Conservation (phyloP, 805 yeast genomes). For the Monosporozyma yasuniensis region DNA sequence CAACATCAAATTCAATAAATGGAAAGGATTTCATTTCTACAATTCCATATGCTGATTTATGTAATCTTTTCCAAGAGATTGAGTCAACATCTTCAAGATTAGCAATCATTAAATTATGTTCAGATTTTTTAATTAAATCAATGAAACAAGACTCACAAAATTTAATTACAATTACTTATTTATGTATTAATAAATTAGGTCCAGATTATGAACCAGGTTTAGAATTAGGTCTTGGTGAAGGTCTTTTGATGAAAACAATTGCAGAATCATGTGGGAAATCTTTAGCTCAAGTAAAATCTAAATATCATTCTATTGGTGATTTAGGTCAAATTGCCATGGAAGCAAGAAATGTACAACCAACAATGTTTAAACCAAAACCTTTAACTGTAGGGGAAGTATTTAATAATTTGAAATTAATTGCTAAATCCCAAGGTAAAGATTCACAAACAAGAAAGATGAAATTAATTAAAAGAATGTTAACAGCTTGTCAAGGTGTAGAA, state of each 20-base stretch:
- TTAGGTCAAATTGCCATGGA: slow-evolving; percentile 80
- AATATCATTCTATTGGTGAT: slow-evolving; percentile 77
- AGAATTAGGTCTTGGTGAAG: slow-evolving; percentile 90
- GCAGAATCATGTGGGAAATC: slow-evolving; percentile 86
- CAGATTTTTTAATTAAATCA: slow-evolving; percentile 62
- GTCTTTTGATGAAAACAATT: slow-evolving; percentile 76
- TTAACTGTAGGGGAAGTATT: slow-evolving; percentile 69
- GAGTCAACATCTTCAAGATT: slow-evolving; percentile 78
- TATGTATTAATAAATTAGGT: slow-evolving; percentile 81
- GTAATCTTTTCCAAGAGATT: slow-evolving; percentile 63
- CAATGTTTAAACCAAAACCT: slow-evolving; percentile 88
- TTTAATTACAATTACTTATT: slow-evolving; percentile 64
- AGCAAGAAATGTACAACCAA: slow-evolving; percentile 76
- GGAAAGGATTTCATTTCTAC: slow-evolving; percentile 8
- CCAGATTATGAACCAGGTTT: slow-evolving; percentile 89
- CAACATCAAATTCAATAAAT: not conserved
- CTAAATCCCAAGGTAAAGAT: slow-evolving; percentile 66
- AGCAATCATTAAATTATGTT: slow-evolving; percentile 66
- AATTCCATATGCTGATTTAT: slow-evolving; percentile 33
- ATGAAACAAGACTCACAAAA: slow-evolving; percentile 45
- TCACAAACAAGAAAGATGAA: slow-evolving; percentile 73
- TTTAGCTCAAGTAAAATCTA: slow-evolving; percentile 56
- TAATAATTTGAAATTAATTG: slow-evolving; percentile 63
- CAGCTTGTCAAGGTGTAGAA: slow-evolving; percentile 78
- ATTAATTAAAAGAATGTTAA: slow-evolving; percentile 71